Percentiles rank a stretch among this genome's conserved stretches.
phyloP scores from a whole-genome alignment of 2,329 filamentous ascomycete genomes.

The Elsinoe fawcettii region DNA sequence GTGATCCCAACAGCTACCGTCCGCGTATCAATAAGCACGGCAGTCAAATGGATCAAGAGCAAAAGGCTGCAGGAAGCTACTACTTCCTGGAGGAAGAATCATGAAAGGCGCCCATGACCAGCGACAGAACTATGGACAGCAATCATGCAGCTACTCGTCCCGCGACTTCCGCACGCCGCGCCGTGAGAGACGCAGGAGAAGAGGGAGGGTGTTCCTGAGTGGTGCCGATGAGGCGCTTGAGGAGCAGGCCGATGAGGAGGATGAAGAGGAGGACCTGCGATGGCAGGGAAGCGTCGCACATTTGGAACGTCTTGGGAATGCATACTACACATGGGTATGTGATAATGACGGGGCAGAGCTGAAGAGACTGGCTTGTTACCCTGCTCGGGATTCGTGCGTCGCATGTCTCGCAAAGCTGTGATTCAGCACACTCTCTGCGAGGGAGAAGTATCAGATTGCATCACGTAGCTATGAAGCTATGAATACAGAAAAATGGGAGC shows the following conservation, averaged over 20 bases:
- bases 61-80: slow-evolving; percentile 89
- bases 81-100: slow-evolving; percentile 92
- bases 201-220: slow-evolving; percentile 24
- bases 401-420: slow-evolving; percentile 4
- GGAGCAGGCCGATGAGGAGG: slow-evolving; percentile 56
- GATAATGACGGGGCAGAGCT: not conserved
- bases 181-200: slow-evolving; percentile 15
- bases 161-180: slow-evolving; percentile 3
- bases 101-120: slow-evolving; percentile 54
- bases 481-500: not conserved
- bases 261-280: slow-evolving; percentile 43
- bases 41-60: slow-evolving; percentile 94
- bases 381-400: not conserved
- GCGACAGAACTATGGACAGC: slow-evolving; percentile 10
- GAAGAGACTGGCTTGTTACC: not conserved
- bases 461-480: not conserved
- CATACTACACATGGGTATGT: not conserved
- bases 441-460: not conserved
- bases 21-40: slow-evolving; percentile 97
- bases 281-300: not conserved
- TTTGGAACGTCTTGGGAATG: not conserved
- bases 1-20: slow-evolving; percentile 90
- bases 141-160: slow-evolving; percentile 10
- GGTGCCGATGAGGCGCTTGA: slow-evolving; percentile 48
- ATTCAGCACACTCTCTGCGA: not conserved